These are phyloP conservation scores for Leccinum subfulvum DNA, from an alignment of 1,284 basidiomycete species.

Conservation along the genomic window DNA sequence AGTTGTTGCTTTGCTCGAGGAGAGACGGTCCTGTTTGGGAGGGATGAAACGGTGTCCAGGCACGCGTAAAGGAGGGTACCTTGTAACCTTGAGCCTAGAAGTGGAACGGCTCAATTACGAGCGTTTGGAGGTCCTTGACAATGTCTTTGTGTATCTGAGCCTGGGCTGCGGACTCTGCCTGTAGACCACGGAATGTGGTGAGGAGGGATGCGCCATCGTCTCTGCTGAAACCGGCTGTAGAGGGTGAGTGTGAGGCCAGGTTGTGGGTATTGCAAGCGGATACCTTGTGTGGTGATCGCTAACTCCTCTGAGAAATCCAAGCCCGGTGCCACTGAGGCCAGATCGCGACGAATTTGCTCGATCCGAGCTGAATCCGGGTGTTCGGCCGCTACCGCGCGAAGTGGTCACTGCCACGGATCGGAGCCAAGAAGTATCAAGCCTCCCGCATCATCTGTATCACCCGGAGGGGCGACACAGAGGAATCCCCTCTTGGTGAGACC, in stretches of 20 bases:
- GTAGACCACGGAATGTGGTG: slow-evolving; percentile 75
- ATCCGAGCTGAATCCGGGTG: no score
- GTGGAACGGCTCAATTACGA: slow-evolving; percentile 74
- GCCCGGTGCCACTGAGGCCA: no score
- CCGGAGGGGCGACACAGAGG: no score
- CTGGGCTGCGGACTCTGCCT: slow-evolving; percentile 65
- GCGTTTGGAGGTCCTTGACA: slow-evolving; percentile 63
- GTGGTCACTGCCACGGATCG: no score
- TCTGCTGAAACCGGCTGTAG: slow-evolving; percentile 64
- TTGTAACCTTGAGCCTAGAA: slow-evolving; percentile 70
- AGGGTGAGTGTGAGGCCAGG: slow-evolving; percentile 8
- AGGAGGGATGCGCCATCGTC: slow-evolving; percentile 80
- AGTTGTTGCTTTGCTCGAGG: slow-evolving; percentile 52
- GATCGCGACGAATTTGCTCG: no score
- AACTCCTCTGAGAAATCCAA: no score
- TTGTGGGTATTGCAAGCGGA: slow-evolving; percentile 16
- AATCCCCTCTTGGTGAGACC: no score
- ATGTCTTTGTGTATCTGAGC: slow-evolving; percentile 65
- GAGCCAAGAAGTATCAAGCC: no score
- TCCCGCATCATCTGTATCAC: no score
- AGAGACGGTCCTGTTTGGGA: slow-evolving; percentile 54
- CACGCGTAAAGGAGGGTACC: slow-evolving; percentile 36
- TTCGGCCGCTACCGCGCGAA: no score
- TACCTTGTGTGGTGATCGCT: slow-evolving; percentile 53
- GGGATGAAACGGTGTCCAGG: slow-evolving; percentile 5